A percentile compares a stretch with the other conserved stretches of the same genome.
These are phyloP conservation scores for Ophiognomonia clavigignenti-juglandacearum DNA, from an alignment of 2,329 filamentous ascomycete genomes.

Conservation along the genomic window DNA sequence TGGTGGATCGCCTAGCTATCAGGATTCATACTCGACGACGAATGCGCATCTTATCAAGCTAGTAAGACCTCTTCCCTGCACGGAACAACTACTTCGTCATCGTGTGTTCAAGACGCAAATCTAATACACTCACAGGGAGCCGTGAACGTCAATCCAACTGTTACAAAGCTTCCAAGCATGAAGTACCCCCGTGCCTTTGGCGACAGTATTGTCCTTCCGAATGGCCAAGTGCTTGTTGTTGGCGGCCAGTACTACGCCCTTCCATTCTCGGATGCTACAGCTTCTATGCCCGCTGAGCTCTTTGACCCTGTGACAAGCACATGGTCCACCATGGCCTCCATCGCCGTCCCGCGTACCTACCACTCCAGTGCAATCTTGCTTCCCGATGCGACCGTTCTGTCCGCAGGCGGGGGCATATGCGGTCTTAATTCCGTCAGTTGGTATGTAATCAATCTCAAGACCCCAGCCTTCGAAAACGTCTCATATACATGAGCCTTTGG, in stretches of 20 bases:
- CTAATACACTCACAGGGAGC: background rate
- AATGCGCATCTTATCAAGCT: conserved; percentile 29
- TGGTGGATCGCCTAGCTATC: conserved; percentile 45
- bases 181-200: conserved; percentile 32
- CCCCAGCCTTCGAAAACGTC: background rate
- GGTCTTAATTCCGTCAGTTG: conserved; percentile 29
- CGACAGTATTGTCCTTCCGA: conserved; percentile 36
- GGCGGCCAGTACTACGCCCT: conserved; percentile 33
- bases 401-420: conserved; percentile 46
- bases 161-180: conserved; percentile 29
- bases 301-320: conserved; percentile 31
- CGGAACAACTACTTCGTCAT: background rate
- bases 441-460: background rate
- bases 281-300: conserved; percentile 33
- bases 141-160: background rate
- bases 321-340: conserved; percentile 28
- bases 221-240: conserved; percentile 35
- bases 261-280: conserved; percentile 33
- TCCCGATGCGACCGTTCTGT: conserved; percentile 38
- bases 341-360: conserved; percentile 34
- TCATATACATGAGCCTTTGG: background rate
- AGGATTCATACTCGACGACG: conserved; percentile 33
- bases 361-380: conserved; percentile 39
- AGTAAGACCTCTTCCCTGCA: background rate
- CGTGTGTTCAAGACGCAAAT: background rate